Base-by-base conservation (phyloP, 2,329 filamentous ascomycete species). In the Penicillium sp. region DNA sequence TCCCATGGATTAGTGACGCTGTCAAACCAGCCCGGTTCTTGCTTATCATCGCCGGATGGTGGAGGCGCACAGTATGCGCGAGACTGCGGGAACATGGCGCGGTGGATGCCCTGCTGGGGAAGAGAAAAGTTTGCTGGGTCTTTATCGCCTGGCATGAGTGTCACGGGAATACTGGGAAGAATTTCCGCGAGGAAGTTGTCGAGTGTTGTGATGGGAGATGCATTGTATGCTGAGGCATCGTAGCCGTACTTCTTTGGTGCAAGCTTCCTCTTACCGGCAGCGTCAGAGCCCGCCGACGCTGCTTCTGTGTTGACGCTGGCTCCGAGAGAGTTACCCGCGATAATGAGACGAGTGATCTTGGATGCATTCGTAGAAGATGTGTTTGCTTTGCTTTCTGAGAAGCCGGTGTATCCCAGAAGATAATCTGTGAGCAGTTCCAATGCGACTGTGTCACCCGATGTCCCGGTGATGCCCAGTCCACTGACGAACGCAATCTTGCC, bases 1-100 rank as follows among this genome's bases (percentile, higher is more conserved):
- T 95, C 88, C 86, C 89, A 95, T 0, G 94, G 94, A 65, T 99
- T 99, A 4, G 94, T 97, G 43, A 92, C 89, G 6, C 83, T 81
- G 70, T 97, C 90, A 48, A 99, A 85, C 87, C 91, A 96, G 18
- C 87, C 85, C 0, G 82, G 75, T 45, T 83, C 77, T 8, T 62
- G 56, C 12, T 66, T 67, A 18, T 70, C 65, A 2, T 69, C 68
- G 10, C 65, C 69, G 5, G 69, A 60, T 12, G 60, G 59, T 16
- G 71, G 68, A 6, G 71, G 68, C 24, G 74, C 62, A 23, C 70
- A 81, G 67, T 90, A 99, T 7, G 82, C 76, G 57, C 91, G 81
- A 16, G 90, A 79, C 8, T 82, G 80, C 0, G 90, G 88, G 63
- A 99, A 94, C 83, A 99, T 90, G 54, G 94, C 93, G 4, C 89